A percentile compares a stretch with the other conserved stretches of the same genome.
phyloP scores from a whole-genome alignment of 306 rosid genomes.

The Aeschynomene evenia region DNA sequence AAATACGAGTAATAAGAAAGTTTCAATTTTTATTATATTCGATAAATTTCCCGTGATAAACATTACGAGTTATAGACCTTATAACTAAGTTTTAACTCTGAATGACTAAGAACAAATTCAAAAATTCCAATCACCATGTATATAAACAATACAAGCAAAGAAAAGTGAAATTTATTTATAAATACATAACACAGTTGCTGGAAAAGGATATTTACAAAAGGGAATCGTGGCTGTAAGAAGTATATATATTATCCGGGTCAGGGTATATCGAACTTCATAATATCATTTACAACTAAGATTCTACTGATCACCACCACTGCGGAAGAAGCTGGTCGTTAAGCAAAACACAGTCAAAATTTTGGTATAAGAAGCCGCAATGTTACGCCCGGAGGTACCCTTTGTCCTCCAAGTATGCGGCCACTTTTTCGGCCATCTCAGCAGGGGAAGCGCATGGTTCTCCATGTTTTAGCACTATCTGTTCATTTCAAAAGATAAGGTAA shows the following conservation, averaged over 20 bases:
- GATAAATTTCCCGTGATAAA: neutral
- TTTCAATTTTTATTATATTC: neutral
- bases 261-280: neutral
- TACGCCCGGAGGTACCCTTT: slow-evolving; percentile 60
- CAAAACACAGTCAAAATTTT: neutral
- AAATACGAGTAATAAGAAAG: neutral
- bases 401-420: slow-evolving; percentile 52
- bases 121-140: neutral
- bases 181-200: neutral
- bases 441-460: slow-evolving; percentile 56
- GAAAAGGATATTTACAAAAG: slow-evolving; percentile 12
- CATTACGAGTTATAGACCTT: neutral
- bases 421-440: slow-evolving; percentile 63
- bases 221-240: neutral
- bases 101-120: neutral
- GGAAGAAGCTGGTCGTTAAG: neutral
- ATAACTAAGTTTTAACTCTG: neutral
- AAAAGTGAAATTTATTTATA: neutral
- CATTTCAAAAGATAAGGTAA: neutral
- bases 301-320: neutral
- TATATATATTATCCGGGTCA: neutral
- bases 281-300: slow-evolving; percentile 15
- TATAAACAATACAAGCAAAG: neutral
- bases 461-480: slow-evolving; percentile 54
- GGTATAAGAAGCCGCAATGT: neutral